Base-by-base conservation (phyloP, 768 basidiomycete species). In the Vishniacozyma victoriae region DNA sequence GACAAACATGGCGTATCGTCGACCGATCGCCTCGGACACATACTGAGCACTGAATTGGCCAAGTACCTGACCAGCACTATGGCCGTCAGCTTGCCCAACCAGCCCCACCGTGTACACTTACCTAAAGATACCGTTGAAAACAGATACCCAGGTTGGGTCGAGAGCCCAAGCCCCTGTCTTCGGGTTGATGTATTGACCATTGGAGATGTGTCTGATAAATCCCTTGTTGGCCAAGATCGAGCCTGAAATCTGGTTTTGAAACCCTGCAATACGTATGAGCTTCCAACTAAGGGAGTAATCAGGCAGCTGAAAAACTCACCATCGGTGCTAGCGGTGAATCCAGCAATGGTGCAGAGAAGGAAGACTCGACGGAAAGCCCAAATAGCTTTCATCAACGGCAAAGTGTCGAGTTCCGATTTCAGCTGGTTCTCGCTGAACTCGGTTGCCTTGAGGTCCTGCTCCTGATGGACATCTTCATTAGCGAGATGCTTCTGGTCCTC, bases 41-140 rank as follows among this genome's bases (percentile, higher is more conserved):
- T 19, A 60, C 9, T 54, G 54, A 20, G 59, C 44, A 13, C 25
- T 31, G 38, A 64, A 51, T 40, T 58, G 56, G 1, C 62, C 62
- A 16, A 64, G 20, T 20, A 60, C 52, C 33, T 58, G 55, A 31
- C 62, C 62, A 18, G 52, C 53, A 42, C 52, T 57, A n/a, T 42
- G 29, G 19, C 29, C 5, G 14, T 15, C 15, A 20, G 14, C 15
- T n/a, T 9, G 40, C 22, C 25, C 36, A 14, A 29, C 16, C n/a
- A 35, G n/a, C n/a, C n/a, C n/a, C n/a, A n/a, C n/a, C 20, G 15
- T 31, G 6, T 40, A 16, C 7, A 16, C 41, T 22, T 24, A 50
- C 49, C 49, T 50, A 20, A 22, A 46, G 9, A 57, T 31, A 15
- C 55, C 55, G 4, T 51, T 51, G 26, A 42, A 57, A 9, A 36